Evolutionary conservation across 2,329 filamentous ascomycete genomes (phyloP), one percentile per base, ranked within the genome.

Genomic region (Cordyceps pruinosa): DNA sequence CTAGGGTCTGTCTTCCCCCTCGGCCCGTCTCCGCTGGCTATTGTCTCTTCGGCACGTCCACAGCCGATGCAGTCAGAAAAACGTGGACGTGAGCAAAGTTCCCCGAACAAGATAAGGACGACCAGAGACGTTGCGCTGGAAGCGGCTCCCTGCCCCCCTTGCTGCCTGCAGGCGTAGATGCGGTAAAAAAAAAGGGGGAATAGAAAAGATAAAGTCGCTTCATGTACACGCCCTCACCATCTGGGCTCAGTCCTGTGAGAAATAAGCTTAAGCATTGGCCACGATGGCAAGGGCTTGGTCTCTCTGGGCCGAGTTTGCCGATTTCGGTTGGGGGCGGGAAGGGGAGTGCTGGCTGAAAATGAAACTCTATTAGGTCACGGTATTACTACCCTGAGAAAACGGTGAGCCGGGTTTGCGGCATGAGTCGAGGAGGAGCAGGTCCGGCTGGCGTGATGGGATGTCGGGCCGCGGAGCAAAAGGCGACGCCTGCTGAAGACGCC

Each of bases 231-330:
- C 44, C 41, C 44, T 37, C 25, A 17, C n/a, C 52, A 47, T 34
- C 23, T 21, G 12, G 5, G 4, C 23, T 30, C 35, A 9, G 12
- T 23, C n/a, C n/a, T 44, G 52, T 23, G 52, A 56, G 52, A 56
- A 56, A 56, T 48, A 48, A 56, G 52, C 52, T 56, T 47, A 56
- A 56, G 52, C 52, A 56, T 39, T 30, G 52, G 52, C 44, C 52
- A 56, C n/a, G 44, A 26, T 28, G 32, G n/a, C 42, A 15, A n/a
- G n/a, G n/a, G n/a, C n/a, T n/a, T n/a, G n/a, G n/a, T n/a, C 46
- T 17, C 4, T 25, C 5, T 19, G 51, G 23, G 51, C 42, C 51
- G 51, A 54, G 28, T 54, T 46, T 54, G 51, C 51, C 51, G 51
- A 46, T 42, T 41, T 15, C 37, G 37, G 37, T 23, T 23, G 37